A percentile compares a stretch with the other conserved stretches of the same genome.
These are phyloP conservation scores for Sphagnum magellanicum DNA, from an alignment of 228 moss, liverwort and hornwort species.

Conservation along the genomic window DNA sequence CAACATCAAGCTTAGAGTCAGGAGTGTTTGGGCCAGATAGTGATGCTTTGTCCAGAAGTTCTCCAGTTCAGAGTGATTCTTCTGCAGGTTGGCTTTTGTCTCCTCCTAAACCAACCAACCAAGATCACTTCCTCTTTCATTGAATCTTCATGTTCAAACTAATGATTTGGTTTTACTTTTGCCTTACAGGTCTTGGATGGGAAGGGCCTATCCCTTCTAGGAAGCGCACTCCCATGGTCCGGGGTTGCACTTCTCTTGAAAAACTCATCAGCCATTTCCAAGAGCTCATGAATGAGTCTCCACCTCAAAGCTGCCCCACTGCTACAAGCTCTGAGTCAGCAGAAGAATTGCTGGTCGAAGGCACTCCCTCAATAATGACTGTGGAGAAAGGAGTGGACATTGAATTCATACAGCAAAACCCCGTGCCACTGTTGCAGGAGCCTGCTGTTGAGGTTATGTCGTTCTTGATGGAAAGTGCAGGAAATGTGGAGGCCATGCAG, in stretches of 20 bases:
- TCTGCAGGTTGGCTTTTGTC: conserved; percentile 20
- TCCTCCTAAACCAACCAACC: neutral
- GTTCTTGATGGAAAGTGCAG: conserved; percentile 14
- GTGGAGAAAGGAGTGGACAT: conserved; percentile 78
- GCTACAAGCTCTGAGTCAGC: conserved; percentile 25
- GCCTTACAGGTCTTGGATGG: conserved; percentile 46
- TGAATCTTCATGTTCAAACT: neutral
- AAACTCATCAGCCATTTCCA: conserved; percentile 64
- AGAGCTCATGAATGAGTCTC: conserved; percentile 23
- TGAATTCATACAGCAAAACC: conserved; percentile 46
- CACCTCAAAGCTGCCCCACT: conserved; percentile 15
- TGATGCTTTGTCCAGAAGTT: conserved; percentile 26
- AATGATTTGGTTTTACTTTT: conserved; percentile 5
- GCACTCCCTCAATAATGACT: conserved; percentile 68
- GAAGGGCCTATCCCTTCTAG: conserved; percentile 59
- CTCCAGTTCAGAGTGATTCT: conserved; percentile 15
- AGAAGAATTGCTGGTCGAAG: conserved; percentile 64
- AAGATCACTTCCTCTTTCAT: conserved; percentile 1
- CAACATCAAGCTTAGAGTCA: conserved; percentile 63
- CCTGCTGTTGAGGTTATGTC: conserved; percentile 21
- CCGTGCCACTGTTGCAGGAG: conserved; percentile 23
- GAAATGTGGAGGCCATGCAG: conserved; percentile 22
- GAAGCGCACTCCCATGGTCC: conserved; percentile 63
- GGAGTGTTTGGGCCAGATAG: conserved; percentile 48
- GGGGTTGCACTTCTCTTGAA: conserved; percentile 50